Conservation (phyloP, 495 filamentous ascomycete genomes). For the Aeminium ludgeri region DNA sequence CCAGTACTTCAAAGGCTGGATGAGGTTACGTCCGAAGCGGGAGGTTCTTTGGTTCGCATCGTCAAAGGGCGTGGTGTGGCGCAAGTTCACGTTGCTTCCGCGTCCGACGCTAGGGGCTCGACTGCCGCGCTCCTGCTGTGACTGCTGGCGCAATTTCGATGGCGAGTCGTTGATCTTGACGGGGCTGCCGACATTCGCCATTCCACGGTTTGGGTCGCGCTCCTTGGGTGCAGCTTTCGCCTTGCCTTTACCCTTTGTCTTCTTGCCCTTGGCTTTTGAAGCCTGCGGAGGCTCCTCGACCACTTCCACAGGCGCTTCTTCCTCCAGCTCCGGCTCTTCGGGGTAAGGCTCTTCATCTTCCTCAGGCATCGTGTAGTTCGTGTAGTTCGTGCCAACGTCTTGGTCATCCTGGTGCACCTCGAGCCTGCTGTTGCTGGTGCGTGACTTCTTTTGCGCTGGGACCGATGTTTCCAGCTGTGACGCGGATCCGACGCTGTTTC, state of each 20-base stretch:
- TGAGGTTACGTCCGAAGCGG: constrained; percentile 39
- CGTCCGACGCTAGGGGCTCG: constrained; percentile 16
- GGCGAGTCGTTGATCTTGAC: constrained; percentile 10
- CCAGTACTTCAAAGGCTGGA: constrained; percentile 77
- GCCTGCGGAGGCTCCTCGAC: not conserved
- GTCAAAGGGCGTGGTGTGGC: constrained; percentile 45
- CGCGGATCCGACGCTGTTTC: constrained; percentile 12
- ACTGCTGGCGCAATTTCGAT: constrained; percentile 1
- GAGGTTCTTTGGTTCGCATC: constrained; percentile 32
- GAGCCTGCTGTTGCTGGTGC: constrained; percentile 2
- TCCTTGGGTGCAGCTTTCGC: constrained; percentile 2
- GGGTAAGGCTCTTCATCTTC: not conserved
- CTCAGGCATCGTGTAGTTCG: too few species aligned
- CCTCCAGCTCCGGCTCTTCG: too few species aligned
- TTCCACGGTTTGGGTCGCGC: constrained; percentile 6
- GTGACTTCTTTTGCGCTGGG: constrained; percentile 12
- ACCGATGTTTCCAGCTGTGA: constrained; percentile 11
- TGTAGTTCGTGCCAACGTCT: not conserved
- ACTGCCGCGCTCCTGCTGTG: constrained; percentile 1
- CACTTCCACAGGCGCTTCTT: too few species aligned
- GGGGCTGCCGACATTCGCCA: not conserved
- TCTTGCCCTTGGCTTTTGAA: constrained; percentile 7
- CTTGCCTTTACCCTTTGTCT: constrained; percentile 3
- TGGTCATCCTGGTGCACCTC: not conserved
- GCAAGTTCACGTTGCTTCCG: constrained; percentile 52